These are phyloP conservation scores for Volvariella volvacea DNA, from an alignment of 1,284 basidiomycete genomes.

Conservation along the genomic window DNA sequence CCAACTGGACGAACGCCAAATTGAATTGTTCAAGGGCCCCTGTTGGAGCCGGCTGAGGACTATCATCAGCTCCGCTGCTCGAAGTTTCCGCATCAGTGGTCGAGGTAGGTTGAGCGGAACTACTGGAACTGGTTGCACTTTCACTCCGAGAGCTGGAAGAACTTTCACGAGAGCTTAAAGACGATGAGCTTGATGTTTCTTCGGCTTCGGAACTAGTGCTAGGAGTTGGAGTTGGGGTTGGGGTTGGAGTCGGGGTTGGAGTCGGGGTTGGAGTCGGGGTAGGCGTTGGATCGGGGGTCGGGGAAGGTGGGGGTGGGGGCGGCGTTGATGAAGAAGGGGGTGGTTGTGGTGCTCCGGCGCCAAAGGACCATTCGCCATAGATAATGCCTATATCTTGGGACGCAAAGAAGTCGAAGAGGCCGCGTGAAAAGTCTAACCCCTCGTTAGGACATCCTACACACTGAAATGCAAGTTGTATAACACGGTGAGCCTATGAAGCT, in stretches of 20 bases:
- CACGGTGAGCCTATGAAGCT: no score
- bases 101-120: background rate
- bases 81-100: no score
- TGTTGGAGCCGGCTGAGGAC: background rate
- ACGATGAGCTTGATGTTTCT: no score
- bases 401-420: slow-evolving; percentile 66
- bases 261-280: slow-evolving; percentile 9
- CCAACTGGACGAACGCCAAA: background rate
- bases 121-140: background rate
- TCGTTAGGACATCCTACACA: slow-evolving; percentile 68
- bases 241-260: slow-evolving; percentile 5
- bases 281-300: slow-evolving; percentile 5
- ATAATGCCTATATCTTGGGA: slow-evolving; percentile 43
- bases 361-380: slow-evolving; percentile 51
- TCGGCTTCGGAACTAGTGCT: no score
- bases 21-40: slow-evolving; percentile 2
- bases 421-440: slow-evolving; percentile 72
- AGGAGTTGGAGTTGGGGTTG: slow-evolving; percentile 4
- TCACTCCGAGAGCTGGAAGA: background rate
- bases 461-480: slow-evolving; percentile 14
- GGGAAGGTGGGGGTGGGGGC: slow-evolving; percentile 2
- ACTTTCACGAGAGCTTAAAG: no score
- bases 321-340: slow-evolving; percentile 3
- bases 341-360: slow-evolving; percentile 11
- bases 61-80: no score